Evolutionary conservation across 805 yeast species (phyloP).

Genomic region (Ascoidea asiatica): DNA sequence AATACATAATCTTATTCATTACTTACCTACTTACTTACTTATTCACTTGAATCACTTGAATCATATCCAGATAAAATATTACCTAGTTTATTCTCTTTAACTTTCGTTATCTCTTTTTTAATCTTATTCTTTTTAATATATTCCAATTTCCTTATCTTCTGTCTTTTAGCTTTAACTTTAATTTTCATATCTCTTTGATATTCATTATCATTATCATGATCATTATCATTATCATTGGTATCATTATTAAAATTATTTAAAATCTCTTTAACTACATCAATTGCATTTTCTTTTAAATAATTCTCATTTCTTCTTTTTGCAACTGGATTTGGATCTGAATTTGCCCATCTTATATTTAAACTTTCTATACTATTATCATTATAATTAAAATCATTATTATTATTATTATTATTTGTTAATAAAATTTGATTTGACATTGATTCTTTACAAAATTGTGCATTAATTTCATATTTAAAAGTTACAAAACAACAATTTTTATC

Average conservation of each 20-base stretch:
- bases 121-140: not conserved
- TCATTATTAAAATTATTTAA: not conserved
- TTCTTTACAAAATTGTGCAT: constrained; percentile 92
- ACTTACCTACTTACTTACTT: too few relatives aligned
- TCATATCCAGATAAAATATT: too few relatives aligned
- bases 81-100: not conserved
- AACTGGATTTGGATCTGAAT: constrained; percentile 70
- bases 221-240: not conserved
- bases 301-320: constrained; percentile 34
- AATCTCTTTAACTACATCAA: not conserved
- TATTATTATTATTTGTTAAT: constrained; percentile 25
- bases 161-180: not conserved
- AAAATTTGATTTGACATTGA: constrained; percentile 82
- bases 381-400: too few relatives aligned
- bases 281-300: constrained; percentile 7
- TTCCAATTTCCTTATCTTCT: not conserved
- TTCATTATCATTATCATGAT: not conserved
- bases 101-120: too few relatives aligned
- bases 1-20: too few relatives aligned
- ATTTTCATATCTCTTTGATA: not conserved
- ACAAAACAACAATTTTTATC: constrained; percentile 68
- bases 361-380: constrained; percentile 26
- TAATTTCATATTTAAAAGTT: constrained; percentile 48
- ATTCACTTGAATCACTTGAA: too few relatives aligned
- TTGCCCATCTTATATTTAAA: constrained; percentile 74